phyloP scores from a whole-genome alignment of 352 stramenopile genomes.

The Phytophthora rubi region DNA sequence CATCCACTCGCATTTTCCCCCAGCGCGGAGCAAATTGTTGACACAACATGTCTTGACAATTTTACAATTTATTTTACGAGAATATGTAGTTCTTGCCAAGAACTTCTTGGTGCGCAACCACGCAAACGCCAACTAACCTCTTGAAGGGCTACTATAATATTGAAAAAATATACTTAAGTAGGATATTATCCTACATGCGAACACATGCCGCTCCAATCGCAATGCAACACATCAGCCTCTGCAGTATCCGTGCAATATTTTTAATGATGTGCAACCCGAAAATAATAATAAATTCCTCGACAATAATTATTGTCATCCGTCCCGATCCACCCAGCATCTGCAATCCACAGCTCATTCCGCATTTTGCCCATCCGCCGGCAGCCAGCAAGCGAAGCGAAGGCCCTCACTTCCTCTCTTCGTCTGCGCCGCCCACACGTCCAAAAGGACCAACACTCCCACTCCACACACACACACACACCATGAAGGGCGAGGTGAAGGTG shows the following conservation, averaged over 20 bases:
- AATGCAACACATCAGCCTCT: too few relatives aligned
- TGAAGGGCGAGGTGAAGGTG: slow-evolving; percentile 80
- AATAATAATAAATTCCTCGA: background rate
- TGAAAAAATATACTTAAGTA: too few relatives aligned
- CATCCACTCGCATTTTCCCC: background rate
- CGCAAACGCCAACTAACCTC: too few relatives aligned
- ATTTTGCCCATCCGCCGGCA: background rate
- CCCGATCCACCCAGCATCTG: background rate
- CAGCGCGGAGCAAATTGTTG: too few relatives aligned
- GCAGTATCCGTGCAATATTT: too few relatives aligned
- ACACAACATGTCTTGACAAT: too few relatives aligned
- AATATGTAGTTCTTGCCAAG: too few relatives aligned
- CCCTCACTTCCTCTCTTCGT: background rate
- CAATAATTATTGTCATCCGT: background rate
- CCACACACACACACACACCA: slow-evolving; percentile 4
- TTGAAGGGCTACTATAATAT: too few relatives aligned
- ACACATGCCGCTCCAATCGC: too few relatives aligned
- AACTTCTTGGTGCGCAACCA: too few relatives aligned
- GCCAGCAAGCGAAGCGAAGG: background rate
- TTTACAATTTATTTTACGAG: too few relatives aligned
- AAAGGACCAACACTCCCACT: background rate
- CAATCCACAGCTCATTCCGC: background rate
- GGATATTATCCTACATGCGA: too few relatives aligned
- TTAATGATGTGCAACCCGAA: background rate
- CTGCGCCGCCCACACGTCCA: background rate